phyloP scores from a whole-genome alignment of 73 alveolate species.

The Tetrahymena malaccensis region DNA sequence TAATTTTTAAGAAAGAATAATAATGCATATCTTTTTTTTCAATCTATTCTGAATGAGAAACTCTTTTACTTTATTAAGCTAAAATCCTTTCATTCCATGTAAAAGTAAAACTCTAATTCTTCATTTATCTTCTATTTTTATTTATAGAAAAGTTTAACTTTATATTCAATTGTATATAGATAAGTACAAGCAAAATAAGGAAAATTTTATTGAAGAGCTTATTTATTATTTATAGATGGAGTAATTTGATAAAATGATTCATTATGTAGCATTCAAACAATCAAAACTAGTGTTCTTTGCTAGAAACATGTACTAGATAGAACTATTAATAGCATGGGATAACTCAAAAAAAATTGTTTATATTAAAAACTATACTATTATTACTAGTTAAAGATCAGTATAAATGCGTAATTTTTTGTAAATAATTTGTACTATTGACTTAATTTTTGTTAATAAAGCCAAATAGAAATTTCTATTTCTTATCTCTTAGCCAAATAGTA shows the following conservation, averaged over 20 bases:
- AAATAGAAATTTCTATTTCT: neutral
- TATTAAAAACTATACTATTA: neutral
- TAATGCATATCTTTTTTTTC: neutral
- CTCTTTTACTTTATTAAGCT: neutral
- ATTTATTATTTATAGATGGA: no score
- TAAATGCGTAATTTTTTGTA: neutral
- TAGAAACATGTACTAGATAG: neutral
- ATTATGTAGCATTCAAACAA: no score
- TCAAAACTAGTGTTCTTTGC: neutral
- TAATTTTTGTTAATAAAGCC: neutral
- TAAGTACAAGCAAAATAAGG: neutral
- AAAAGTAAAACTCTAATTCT: neutral
- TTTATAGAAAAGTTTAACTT: neutral
- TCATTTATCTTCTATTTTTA: neutral
- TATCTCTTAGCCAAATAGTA: neutral
- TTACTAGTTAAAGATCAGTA: neutral
- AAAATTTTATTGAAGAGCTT: neutral
- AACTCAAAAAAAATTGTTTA: neutral
- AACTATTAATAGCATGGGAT: neutral
- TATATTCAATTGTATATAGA: neutral
- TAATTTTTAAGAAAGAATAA: neutral
- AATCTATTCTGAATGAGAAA: neutral
- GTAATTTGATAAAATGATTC: neutral
- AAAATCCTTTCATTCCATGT: neutral
- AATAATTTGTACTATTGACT: neutral